Evolutionary conservation across 1,139 yeast genomes (phyloP).

Genomic region (Pichia inconspicua): DNA sequence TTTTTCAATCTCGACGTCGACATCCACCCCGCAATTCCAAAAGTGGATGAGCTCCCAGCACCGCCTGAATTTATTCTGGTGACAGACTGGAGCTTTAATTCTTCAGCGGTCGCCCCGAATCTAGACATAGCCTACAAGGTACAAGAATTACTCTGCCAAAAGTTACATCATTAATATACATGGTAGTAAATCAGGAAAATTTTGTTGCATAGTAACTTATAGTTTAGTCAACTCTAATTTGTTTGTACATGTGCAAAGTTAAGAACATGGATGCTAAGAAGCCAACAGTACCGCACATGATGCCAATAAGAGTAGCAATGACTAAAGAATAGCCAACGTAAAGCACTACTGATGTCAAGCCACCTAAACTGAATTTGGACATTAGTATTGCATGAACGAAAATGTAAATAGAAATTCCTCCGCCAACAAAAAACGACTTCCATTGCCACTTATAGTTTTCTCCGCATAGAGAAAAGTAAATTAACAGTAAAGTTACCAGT

Average conservation of each 20-base stretch:
- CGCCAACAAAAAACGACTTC: slow-evolving; percentile 84
- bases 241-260: slow-evolving; percentile 70
- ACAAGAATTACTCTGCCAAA: too few species aligned
- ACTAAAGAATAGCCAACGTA: slow-evolving; percentile 82
- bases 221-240: slow-evolving; percentile 69
- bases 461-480: slow-evolving; percentile 77
- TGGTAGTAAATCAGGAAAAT: too few species aligned
- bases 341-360: slow-evolving; percentile 66
- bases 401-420: slow-evolving; percentile 81
- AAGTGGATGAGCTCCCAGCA: not conserved
- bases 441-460: slow-evolving; percentile 98
- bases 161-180: too few species aligned
- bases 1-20: not conserved
- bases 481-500: slow-evolving; percentile 70
- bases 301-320: slow-evolving; percentile 63
- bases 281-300: slow-evolving; percentile 86
- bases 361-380: slow-evolving; percentile 62
- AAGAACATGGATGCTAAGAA: slow-evolving; percentile 68
- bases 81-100: too few species aligned
- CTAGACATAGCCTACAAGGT: not conserved
- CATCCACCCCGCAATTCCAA: not conserved
- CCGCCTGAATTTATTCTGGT: too few species aligned
- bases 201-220: too few species aligned
- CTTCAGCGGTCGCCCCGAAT: too few species aligned
- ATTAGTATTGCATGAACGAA: slow-evolving; percentile 76